These are phyloP conservation scores for Penicillium griseofulvum DNA, from an alignment of 2,329 filamentous ascomycete genomes.

Conservation along the genomic window DNA sequence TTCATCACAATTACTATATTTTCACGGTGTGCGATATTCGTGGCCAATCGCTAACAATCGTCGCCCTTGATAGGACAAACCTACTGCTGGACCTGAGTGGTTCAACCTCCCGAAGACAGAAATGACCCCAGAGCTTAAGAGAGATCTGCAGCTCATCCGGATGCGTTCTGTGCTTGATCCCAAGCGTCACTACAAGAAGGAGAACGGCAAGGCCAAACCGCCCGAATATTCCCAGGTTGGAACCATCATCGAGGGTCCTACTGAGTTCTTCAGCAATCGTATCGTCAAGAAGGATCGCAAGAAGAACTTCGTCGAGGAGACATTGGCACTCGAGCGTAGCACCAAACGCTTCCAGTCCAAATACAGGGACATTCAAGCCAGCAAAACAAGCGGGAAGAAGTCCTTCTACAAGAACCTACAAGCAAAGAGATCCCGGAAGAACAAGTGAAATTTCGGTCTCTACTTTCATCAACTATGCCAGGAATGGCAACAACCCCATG, in stretches of 20 bases:
- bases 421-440: slow-evolving; percentile 48
- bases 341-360: slow-evolving; percentile 78
- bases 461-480: neutral
- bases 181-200: slow-evolving; percentile 89
- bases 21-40: slow-evolving; percentile 2
- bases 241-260: slow-evolving; percentile 81
- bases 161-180: slow-evolving; percentile 88
- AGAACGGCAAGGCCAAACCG: slow-evolving; percentile 64
- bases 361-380: slow-evolving; percentile 78
- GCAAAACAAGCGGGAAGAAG: slow-evolving; percentile 85
- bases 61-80: slow-evolving; percentile 47
- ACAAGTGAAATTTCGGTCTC: slow-evolving; percentile 19
- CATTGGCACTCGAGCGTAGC: slow-evolving; percentile 65
- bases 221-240: slow-evolving; percentile 88
- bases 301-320: slow-evolving; percentile 80
- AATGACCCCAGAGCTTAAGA: slow-evolving; percentile 78
- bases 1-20: slow-evolving; percentile 15
- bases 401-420: slow-evolving; percentile 80
- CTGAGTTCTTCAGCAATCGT: slow-evolving; percentile 78
- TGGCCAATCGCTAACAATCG: slow-evolving; percentile 27
- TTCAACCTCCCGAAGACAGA: slow-evolving; percentile 83
- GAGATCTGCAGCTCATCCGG: slow-evolving; percentile 83
- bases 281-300: slow-evolving; percentile 86
- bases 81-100: slow-evolving; percentile 77
- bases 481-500: neutral